Percentiles rank a stretch among this genome's conserved stretches.
Conservation (phyloP, 106 monocot genomes). For the Dendrobium nobile region DNA sequence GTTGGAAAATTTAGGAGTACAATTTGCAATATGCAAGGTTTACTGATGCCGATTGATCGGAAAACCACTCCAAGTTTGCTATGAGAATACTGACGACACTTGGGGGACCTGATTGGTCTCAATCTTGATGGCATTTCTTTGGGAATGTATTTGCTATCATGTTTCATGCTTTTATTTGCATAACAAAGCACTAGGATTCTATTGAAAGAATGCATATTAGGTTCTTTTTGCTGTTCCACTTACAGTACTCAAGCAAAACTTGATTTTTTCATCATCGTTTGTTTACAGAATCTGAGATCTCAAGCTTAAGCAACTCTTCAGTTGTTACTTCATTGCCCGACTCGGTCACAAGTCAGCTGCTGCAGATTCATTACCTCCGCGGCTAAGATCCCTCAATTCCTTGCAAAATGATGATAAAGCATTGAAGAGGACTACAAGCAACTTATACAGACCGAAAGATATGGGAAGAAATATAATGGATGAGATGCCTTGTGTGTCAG, state of each 20-base stretch:
- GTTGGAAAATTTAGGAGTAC: background rate
- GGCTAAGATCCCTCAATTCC: background rate
- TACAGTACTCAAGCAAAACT: background rate
- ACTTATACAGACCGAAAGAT: constrained; percentile 11
- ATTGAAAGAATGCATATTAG: background rate
- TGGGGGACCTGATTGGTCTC: too few relatives aligned
- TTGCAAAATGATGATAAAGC: constrained; percentile 5
- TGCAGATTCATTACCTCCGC: background rate
- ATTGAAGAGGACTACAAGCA: background rate
- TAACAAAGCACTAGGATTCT: background rate
- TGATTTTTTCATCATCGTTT: background rate
- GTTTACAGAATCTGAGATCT: background rate
- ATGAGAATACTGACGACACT: too few relatives aligned
- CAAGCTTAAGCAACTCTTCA: background rate
- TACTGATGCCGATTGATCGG: too few relatives aligned
- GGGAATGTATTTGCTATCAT: too few relatives aligned
- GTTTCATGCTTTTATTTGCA: background rate
- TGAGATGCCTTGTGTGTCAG: constrained; percentile 40
- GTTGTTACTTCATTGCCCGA: background rate
- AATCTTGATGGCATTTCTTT: too few relatives aligned
- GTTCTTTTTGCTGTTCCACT: background rate
- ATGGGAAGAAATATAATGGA: constrained; percentile 26
- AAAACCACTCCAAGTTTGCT: too few relatives aligned
- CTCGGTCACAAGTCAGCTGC: background rate
- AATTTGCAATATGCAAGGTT: background rate